phyloP scores from a whole-genome alignment of 371 early-diverging fungal genomes.

The Amoeboaphelidium protococcarum region DNA sequence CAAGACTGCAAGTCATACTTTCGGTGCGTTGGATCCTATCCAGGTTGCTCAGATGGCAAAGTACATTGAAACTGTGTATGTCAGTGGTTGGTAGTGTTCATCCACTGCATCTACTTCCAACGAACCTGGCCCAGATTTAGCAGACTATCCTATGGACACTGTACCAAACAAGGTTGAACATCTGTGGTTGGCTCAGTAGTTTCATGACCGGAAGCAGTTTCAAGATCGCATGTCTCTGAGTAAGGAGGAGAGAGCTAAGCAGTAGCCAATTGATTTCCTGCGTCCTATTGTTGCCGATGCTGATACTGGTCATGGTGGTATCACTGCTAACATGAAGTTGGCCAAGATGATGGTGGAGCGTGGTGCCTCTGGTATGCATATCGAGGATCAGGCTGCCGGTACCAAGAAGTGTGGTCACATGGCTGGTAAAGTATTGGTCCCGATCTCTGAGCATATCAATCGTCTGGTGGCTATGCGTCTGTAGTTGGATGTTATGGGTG shows the following conservation, averaged over 20 bases:
- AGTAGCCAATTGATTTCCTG: slow-evolving; percentile 53
- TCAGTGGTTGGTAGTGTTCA: slow-evolving; percentile 93
- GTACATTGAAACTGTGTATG: slow-evolving; percentile 89
- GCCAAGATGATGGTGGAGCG: slow-evolving; percentile 82
- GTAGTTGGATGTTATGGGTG: slow-evolving; percentile 94
- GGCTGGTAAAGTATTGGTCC: slow-evolving; percentile 95
- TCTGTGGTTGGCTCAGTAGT: slow-evolving; percentile 83
- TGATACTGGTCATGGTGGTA: slow-evolving; percentile 88
- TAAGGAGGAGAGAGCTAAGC: slow-evolving; percentile 32
- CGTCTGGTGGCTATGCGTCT: slow-evolving; percentile 81
- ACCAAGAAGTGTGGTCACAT: slow-evolving; percentile 98
- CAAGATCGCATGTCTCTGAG: slow-evolving; percentile 51
- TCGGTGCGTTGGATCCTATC: slow-evolving; percentile 27
- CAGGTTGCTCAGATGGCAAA: slow-evolving; percentile 92
- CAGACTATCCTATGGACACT: slow-evolving; percentile 90
- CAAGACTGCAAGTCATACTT: slow-evolving; percentile 66
- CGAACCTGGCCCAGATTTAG: slow-evolving; percentile 96
- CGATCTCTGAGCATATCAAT: slow-evolving; percentile 88
- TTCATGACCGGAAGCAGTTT: slow-evolving; percentile 92
- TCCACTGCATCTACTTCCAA: slow-evolving; percentile 88
- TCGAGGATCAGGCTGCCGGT: slow-evolving; percentile 77
- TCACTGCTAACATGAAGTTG: slow-evolving; percentile 70
- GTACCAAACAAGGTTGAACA: slow-evolving; percentile 97
- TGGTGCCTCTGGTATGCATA: slow-evolving; percentile 66
- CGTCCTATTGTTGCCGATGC: slow-evolving; percentile 93